phyloP scores from a whole-genome alignment of 495 filamentous ascomycete genomes.

The Bacidia rubella region DNA sequence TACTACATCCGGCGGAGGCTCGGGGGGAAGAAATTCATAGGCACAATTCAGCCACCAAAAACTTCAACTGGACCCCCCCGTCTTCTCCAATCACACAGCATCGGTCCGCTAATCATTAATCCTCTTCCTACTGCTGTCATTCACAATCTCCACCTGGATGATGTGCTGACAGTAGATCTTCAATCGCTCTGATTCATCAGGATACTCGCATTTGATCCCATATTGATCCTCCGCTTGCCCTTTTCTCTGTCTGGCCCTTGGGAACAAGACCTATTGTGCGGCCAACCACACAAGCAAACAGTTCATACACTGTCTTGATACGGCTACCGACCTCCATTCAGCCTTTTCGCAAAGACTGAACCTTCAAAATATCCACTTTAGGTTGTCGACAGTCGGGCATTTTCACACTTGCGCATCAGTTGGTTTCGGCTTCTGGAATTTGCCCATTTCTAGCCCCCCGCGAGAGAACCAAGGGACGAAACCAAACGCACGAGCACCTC shows the following conservation, averaged over 20 bases:
- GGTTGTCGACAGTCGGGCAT: not conserved
- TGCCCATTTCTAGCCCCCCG: not conserved
- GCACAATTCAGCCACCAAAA: not conserved
- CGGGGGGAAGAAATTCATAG: not conserved
- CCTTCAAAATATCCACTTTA: not conserved
- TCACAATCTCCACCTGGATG: too few relatives aligned
- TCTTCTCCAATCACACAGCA: not conserved
- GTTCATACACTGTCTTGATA: not conserved
- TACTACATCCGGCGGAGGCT: not conserved
- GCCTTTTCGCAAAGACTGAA: not conserved
- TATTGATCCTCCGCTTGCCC: not conserved
- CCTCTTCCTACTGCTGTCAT: not conserved
- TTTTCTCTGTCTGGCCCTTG: not conserved
- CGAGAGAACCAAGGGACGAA: not conserved
- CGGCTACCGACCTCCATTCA: not conserved
- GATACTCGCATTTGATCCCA: not conserved
- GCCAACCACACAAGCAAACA: not conserved
- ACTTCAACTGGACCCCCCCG: too few relatives aligned
- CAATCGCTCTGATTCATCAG: too few relatives aligned
- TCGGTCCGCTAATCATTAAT: not conserved
- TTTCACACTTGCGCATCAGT: not conserved
- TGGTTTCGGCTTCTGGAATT: not conserved
- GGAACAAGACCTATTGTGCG: not conserved
- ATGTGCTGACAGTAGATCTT: too few relatives aligned
- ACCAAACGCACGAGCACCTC: not conserved